Percentiles rank a stretch among this genome's conserved stretches.
Conservation (phyloP, 345 rosid species). For the Fremontodendron californicum region DNA sequence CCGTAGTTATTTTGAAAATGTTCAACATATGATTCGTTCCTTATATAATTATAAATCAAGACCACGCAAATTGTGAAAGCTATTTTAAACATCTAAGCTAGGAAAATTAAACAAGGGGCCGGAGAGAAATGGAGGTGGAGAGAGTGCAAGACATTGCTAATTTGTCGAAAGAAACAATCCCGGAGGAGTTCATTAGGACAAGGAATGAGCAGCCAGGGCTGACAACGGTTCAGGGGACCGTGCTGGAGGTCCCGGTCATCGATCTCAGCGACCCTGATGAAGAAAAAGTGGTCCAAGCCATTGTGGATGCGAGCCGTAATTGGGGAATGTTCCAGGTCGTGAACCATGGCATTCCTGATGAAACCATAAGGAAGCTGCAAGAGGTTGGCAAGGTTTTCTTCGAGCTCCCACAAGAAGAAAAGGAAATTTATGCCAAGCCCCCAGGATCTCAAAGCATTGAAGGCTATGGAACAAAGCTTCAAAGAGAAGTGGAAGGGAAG, state of each 20-base stretch:
- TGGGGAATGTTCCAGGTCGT: conserved; percentile 70
- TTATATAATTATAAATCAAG: not conserved
- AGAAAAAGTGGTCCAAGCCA: conserved; percentile 21
- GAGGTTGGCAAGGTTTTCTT: conserved; percentile 61
- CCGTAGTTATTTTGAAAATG: too few species aligned
- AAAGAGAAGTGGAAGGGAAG: conserved; percentile 52
- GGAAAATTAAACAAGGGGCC: not conserved
- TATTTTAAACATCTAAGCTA: not conserved
- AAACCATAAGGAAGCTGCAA: conserved; percentile 44
- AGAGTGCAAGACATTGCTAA: conserved; percentile 57
- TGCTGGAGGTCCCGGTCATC: conserved; percentile 41
- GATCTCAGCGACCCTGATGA: conserved; percentile 40
- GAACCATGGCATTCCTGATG: conserved; percentile 54
- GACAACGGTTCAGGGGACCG: conserved; percentile 53
- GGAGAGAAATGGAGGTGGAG: conserved; percentile 32
- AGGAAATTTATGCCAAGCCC: conserved; percentile 51
- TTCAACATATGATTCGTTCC: too few species aligned
- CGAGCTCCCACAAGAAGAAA: conserved; percentile 61
- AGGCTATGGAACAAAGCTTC: conserved; percentile 66
- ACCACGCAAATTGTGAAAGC: not conserved
- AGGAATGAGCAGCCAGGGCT: conserved; percentile 67
- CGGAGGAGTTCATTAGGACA: conserved; percentile 59
- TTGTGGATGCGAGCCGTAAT: conserved; percentile 40
- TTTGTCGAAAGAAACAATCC: conserved; percentile 40
- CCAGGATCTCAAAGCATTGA: conserved; percentile 39